These are phyloP conservation scores for Tetrapisispora phaffii DNA, from an alignment of 805 yeast genomes.

Conservation along the genomic window DNA sequence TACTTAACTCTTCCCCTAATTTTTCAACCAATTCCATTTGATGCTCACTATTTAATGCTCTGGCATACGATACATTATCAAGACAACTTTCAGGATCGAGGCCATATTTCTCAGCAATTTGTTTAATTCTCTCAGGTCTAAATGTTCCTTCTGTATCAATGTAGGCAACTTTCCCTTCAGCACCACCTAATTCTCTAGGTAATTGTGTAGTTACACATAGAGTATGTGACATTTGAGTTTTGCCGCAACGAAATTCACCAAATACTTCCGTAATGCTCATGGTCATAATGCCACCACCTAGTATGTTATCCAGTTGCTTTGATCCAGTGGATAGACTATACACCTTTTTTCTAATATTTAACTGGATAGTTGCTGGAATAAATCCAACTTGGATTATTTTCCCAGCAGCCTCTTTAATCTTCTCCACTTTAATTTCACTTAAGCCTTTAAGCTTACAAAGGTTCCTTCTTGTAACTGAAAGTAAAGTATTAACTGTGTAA, in stretches of 20 bases:
- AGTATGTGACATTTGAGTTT: conserved; percentile 74
- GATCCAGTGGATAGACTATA: conserved; percentile 61
- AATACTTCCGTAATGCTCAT: conserved; percentile 72
- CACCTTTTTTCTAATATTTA: conserved; percentile 54
- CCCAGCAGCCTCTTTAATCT: conserved; percentile 63
- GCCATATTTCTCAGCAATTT: conserved; percentile 60
- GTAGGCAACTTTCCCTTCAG: conserved; percentile 70
- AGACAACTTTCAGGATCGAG: conserved; percentile 60
- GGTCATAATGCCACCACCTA: conserved; percentile 71
- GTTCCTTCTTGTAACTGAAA: conserved; percentile 56
- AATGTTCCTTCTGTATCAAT: conserved; percentile 79
- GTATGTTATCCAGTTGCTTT: conserved; percentile 52
- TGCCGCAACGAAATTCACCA: conserved; percentile 75
- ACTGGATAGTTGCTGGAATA: conserved; percentile 63
- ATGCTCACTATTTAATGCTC: conserved; percentile 72
- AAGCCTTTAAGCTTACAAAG: conserved; percentile 59
- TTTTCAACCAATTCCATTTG: conserved; percentile 64
- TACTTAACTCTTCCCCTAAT: conserved; percentile 55
- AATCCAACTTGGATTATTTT: conserved; percentile 58
- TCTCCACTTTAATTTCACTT: conserved; percentile 69
- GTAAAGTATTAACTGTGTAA: conserved; percentile 51
- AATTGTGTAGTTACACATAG: conserved; percentile 67
- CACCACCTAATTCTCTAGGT: conserved; percentile 64
- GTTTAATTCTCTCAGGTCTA: conserved; percentile 55
- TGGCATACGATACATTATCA: conserved; percentile 63